Conservation (phyloP, 495 filamentous ascomycete genomes). For the Saxispiralis lemnorum region DNA sequence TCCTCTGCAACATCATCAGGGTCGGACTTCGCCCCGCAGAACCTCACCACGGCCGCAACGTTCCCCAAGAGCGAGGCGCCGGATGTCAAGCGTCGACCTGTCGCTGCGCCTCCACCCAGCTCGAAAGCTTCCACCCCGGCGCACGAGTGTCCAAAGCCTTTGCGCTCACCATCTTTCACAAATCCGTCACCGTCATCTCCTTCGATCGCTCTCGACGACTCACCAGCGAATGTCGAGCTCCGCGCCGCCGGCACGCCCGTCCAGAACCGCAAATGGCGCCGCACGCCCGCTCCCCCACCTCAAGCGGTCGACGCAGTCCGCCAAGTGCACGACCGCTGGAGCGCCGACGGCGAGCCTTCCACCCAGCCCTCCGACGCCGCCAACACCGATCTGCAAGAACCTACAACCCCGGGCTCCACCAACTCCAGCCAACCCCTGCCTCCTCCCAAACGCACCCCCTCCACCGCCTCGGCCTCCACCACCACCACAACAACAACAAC, state of each 20-base stretch:
- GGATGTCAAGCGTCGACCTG: constrained; percentile 11
- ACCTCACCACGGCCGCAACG: not conserved
- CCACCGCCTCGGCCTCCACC: not conserved
- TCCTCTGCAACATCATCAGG: constrained; percentile 3
- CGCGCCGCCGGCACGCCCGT: constrained; percentile 1
- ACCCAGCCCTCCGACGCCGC: no score
- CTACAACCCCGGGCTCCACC: no score
- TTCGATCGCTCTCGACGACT: constrained; percentile 4
- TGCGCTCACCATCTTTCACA: constrained; percentile 12
- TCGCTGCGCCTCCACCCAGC: constrained; percentile 6
- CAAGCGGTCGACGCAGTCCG: constrained; percentile 8
- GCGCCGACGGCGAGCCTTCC: not conserved
- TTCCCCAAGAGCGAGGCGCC: not conserved
- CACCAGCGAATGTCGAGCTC: not conserved
- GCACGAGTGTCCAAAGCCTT: not conserved
- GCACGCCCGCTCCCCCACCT: not conserved
- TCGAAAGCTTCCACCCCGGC: not conserved
- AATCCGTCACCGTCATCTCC: constrained; percentile 4
- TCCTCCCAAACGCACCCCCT: not conserved
- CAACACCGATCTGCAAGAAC: no score
- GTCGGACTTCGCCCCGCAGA: constrained; percentile 1
- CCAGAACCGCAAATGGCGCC: constrained; percentile 3
- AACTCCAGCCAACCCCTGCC: no score
- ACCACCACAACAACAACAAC: not conserved
- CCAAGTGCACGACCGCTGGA: not conserved